Base-by-base conservation (phyloP, 106 monocot genomes). In the Vanilla planifolia region DNA sequence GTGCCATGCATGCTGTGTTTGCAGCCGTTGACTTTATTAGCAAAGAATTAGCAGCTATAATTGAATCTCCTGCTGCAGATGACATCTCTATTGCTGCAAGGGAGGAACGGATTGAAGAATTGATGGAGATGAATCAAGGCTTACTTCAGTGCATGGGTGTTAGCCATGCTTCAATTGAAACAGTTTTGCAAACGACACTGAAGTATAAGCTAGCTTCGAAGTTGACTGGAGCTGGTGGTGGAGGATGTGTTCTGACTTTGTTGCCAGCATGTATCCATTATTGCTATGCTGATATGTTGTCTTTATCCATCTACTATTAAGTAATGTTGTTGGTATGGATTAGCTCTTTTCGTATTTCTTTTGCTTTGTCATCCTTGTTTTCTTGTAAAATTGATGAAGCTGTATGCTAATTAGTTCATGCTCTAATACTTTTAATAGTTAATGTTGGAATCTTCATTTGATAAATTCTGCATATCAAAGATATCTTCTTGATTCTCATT, bases 91-190 rank as follows among this genome's bases (percentile, higher is more conserved):
- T 90, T 5, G 70, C 78, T 16, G 36, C 75, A 55, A 89, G 76
- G 39, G 94, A 95, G 63, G 80, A 86, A 43, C 80, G 76, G 56
- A 62, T 95, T 48, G 71, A 77, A 59, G 90, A 90, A 63, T 62
- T 96, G 4, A 96, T 96, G 90, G 76, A 84, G 81, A 96, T 96
- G 89, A 96, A 86, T 42, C 95, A 90, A 67, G 95, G 90, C 0
- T 77, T 96, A 60, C 86, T 96, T 8, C 80, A 90, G 24, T 81
- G 78, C 76, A 96, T 96, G 73, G 90, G 90, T 32, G 95, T 96
- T 26, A 96, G 81, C 67, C 95, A 96, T 86, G 67, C 80, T 60
- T 84, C 86, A 3, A 96, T 90, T 45, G 90, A 87, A 64, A 79
- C 76, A 3, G 90, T 96, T 39, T 68, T 96, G 74, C 70, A 60